Evolutionary conservation across 352 stramenopile species (phyloP), one percentile per base, ranked within the genome.

Genomic region (Pythium biforme): DNA sequence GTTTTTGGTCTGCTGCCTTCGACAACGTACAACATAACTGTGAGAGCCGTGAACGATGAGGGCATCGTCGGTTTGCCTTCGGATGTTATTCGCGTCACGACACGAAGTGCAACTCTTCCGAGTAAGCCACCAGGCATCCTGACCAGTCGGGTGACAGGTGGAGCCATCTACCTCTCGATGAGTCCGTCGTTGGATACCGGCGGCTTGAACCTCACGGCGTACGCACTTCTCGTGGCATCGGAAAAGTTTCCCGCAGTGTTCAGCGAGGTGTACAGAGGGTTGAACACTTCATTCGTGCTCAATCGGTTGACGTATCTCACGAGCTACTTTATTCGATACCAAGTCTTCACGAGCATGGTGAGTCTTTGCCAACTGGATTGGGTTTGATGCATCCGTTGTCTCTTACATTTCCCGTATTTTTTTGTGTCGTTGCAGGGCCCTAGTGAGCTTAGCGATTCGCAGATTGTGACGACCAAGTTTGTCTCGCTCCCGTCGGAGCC

Each of bases 311-410:
- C 45, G 1, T 84, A 73, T 57, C 71, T 70, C 2, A 87, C 79
- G 10, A 52, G 63, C 15, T 89, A 87, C 59, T 73, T 61, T 15
- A 46, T 89, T 25, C 74, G 74, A 34, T 87, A 77, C 54, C 73
- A 69, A 19, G 72, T 81, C 10, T 43, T 61, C 4, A 87, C 72
- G 31, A 55, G 34, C 46, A 70, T 66, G 59, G 76, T 84, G 59
- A 53, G 73, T 73, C 5, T 10, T 39, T 12, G n/a, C n/a, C n/a
- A 8, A 37, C 2, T 10, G 4, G 3, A 2, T 37, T 37, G 31
- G 7, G 8, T 37, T 37, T 10, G 31, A 37, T 37, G 14, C 31
- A 14, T 55, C 45, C 10, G 12, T 33, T 33, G 26, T 26, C 15
- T 39, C 15, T 7, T 17, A 37, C 15, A 12, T 39, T 46, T 22